phyloP scores from a whole-genome alignment of 1,139 yeast genomes.

The Protomyces lactucae-debilis region DNA sequence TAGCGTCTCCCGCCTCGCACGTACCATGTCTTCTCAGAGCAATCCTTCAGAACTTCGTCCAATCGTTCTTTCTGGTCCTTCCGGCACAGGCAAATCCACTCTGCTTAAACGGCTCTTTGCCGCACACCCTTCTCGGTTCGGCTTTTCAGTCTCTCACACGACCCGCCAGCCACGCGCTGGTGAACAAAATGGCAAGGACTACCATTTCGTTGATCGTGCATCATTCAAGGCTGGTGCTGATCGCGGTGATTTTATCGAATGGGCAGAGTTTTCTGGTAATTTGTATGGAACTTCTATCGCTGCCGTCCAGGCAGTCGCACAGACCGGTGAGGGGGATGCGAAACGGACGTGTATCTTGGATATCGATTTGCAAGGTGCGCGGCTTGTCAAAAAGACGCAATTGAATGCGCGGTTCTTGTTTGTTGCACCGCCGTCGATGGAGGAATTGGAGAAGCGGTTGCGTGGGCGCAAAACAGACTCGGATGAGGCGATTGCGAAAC shows the following conservation, averaged over 20 bases:
- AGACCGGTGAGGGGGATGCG: conserved; percentile 42
- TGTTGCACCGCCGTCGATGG: conserved; percentile 88
- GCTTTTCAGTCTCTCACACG: conserved; percentile 86
- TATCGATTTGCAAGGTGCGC: conserved; percentile 98
- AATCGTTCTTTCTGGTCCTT: conserved; percentile 92
- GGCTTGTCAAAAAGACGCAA: conserved; percentile 75
- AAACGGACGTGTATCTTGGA: conserved; percentile 73
- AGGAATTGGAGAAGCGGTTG: conserved; percentile 65
- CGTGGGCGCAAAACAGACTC: conserved; percentile 93
- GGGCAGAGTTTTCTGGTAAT: conserved; percentile 98
- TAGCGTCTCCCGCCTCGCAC: neutral
- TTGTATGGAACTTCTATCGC: conserved; percentile 89
- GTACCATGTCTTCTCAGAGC: neutral
- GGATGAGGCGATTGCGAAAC: conserved; percentile 70
- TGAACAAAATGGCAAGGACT: conserved; percentile 82
- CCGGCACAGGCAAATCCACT: conserved; percentile 96
- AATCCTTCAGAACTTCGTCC: conserved; percentile 53
- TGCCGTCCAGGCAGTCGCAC: conserved; percentile 71
- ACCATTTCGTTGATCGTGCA: conserved; percentile 76
- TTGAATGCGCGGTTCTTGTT: conserved; percentile 82
- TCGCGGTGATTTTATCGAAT: conserved; percentile 76
- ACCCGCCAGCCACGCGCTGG: conserved; percentile 90
- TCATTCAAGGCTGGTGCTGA: conserved; percentile 71
- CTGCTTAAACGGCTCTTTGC: conserved; percentile 81
- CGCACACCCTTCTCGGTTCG: conserved; percentile 83